phyloP scores from a whole-genome alignment of 495 filamentous ascomycete genomes.

The Hypoxylon crocopeplum region DNA sequence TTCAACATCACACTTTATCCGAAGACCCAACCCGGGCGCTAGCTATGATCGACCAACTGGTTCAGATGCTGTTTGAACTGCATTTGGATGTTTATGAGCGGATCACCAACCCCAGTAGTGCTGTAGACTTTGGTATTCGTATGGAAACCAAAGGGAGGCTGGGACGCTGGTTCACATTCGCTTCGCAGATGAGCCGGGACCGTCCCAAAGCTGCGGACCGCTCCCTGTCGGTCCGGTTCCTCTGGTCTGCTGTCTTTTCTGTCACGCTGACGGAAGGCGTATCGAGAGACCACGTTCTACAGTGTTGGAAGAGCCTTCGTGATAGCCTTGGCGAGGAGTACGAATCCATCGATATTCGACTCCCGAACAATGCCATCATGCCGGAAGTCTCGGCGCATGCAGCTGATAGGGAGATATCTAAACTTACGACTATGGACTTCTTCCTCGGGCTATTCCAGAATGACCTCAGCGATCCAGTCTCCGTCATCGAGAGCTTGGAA shows the following conservation, averaged over 20 bases:
- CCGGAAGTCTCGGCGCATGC: conserved; percentile 82
- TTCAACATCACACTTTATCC: conserved; percentile 41
- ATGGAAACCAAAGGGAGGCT: conserved; percentile 71
- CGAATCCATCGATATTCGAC: conserved; percentile 57
- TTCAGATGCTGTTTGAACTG: conserved; percentile 84
- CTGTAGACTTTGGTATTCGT: conserved; percentile 65
- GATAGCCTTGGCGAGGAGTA: conserved; percentile 47
- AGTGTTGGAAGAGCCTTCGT: conserved; percentile 77
- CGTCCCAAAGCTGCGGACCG: conserved; percentile 49
- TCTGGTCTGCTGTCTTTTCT: conserved; percentile 85
- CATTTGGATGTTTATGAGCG: conserved; percentile 85
- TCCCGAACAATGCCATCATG: conserved; percentile 89
- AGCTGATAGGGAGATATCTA: conserved; percentile 87
- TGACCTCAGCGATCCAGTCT: conserved; percentile 71
- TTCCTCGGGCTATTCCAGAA: conserved; percentile 83
- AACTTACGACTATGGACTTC: conserved; percentile 94
- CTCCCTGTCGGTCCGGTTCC: conserved; percentile 65
- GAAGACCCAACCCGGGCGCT: conserved; percentile 15
- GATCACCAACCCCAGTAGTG: conserved; percentile 76
- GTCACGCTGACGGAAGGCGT: conserved; percentile 71
- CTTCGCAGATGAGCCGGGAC: conserved; percentile 64
- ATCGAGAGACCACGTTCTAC: conserved; percentile 76
- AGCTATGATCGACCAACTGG: conserved; percentile 59
- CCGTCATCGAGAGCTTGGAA: conserved; percentile 89
- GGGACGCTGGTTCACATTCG: conserved; percentile 75